A percentile compares a stretch with the other conserved stretches of the same genome.
These are phyloP conservation scores for Penicillium crystallinum DNA, from an alignment of 495 filamentous ascomycete genomes.

Conservation along the genomic window DNA sequence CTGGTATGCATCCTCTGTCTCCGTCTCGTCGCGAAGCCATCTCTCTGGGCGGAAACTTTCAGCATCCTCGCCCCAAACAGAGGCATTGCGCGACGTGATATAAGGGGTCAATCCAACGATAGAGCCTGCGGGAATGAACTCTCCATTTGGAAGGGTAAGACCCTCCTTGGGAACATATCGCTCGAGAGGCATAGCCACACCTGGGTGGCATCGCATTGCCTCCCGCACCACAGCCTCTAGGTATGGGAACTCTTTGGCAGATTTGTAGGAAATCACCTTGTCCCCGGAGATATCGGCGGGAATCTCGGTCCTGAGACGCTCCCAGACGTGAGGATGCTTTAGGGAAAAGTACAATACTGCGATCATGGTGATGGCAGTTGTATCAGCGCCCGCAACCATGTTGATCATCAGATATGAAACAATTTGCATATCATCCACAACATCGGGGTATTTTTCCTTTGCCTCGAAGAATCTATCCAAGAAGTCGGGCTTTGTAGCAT, in stretches of 20 bases:
- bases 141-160: conserved; percentile 44
- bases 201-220: conserved; percentile 53
- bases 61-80: conserved; percentile 59
- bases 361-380: conserved; percentile 32
- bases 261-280: conserved; percentile 33
- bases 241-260: conserved; percentile 47
- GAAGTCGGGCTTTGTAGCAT: conserved; percentile 21
- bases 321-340: conserved; percentile 24
- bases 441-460: conserved; percentile 21
- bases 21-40: conserved; percentile 52
- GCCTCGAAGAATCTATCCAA: conserved; percentile 35
- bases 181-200: conserved; percentile 49
- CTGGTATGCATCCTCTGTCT: conserved; percentile 42
- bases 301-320: conserved; percentile 30
- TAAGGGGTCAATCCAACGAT: conserved; percentile 50
- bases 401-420: conserved; percentile 38
- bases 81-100: conserved; percentile 47
- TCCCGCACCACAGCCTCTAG: conserved; percentile 59
- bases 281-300: not conserved
- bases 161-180: conserved; percentile 49
- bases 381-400: conserved; percentile 40
- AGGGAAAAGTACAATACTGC: conserved; percentile 39
- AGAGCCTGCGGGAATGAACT: conserved; percentile 42
- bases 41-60: conserved; percentile 58
- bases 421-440: conserved; percentile 27